Evolutionary conservation across 1,284 basidiomycete species (phyloP), one percentile per base, ranked within the genome.

Genomic region (Puccinia triticina): DNA sequence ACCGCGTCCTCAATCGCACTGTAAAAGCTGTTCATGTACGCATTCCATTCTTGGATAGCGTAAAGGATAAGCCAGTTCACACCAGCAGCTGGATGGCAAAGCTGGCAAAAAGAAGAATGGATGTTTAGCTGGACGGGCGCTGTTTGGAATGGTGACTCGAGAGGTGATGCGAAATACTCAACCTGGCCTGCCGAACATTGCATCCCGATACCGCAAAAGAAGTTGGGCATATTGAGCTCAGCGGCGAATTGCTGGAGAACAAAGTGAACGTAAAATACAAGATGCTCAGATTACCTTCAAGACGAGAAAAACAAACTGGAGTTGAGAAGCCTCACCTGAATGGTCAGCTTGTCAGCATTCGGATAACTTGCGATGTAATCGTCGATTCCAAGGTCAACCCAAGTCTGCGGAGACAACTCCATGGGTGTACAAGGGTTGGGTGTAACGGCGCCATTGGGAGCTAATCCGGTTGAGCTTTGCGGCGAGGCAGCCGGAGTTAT

Each of bases 41-140:
- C 73, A 32, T 82, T 82, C 80, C 80, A 82, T 75, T 82, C 72
- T 82, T 82, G 80, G n/a, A 75, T 67, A 12, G 80, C 80, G 59
- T 82, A 82, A 26, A 82, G 72, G 53, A 82, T 75, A 34, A 82
- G 59, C 71, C 72, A 82, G 59, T 82, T 82, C 10, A 82, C 61
- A 43, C 80, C 80, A 48, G 57, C 59, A 7, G 80, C 80, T 34
- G 80, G 80, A 66, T 29, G 34, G 61, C 80, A 82, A 64, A 82
- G 72, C 80, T 82, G 40, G n/a, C n/a, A n/a, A n/a, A 26, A n/a
- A 23, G 46, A n/a, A 14, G 37, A 21, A 18, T 26, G n/a, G 18
- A 59, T 4, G 8, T 32, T 64, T n/a, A 26, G 57, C 14, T 18
- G 59, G 32, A 34, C 16, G 37, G 59, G 12, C 21, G 12, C n/a